These are phyloP conservation scores for Lasiodiplodia hormozganensis DNA, from an alignment of 2,329 filamentous ascomycete genomes.

Conservation along the genomic window DNA sequence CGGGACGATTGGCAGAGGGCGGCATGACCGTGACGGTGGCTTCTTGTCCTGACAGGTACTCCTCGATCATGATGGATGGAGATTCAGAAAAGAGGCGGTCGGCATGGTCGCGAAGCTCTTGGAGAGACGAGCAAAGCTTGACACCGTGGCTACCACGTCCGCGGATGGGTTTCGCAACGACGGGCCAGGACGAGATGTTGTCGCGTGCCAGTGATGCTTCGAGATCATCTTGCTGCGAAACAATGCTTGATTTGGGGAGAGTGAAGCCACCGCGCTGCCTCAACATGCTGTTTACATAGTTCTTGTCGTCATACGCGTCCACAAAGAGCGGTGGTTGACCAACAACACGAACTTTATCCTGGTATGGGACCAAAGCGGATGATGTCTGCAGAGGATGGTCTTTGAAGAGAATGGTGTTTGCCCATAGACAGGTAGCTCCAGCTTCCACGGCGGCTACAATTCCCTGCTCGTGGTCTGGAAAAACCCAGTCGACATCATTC, in stretches of 20 bases:
- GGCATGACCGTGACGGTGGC: constrained; percentile 62
- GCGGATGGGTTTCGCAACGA: constrained; percentile 58
- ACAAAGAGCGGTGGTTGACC: constrained; percentile 57
- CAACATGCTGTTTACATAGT: constrained; percentile 55
- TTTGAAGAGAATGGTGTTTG: constrained; percentile 59
- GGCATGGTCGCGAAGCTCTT: constrained; percentile 46
- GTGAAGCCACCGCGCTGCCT: constrained; percentile 47
- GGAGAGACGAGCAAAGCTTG: constrained; percentile 50
- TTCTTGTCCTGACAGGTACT: constrained; percentile 58
- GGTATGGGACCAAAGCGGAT: constrained; percentile 38
- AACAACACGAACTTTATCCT: constrained; percentile 47
- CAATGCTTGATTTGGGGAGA: constrained; percentile 40
- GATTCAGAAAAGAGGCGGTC: constrained; percentile 46
- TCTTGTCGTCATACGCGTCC: constrained; percentile 60
- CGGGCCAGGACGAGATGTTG: constrained; percentile 43
- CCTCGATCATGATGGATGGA: constrained; percentile 53
- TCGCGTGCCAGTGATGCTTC: constrained; percentile 24
- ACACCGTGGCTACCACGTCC: constrained; percentile 60
- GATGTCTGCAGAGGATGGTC: constrained; percentile 58
- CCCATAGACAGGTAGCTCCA: constrained; percentile 66
- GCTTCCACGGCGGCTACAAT: constrained; percentile 99
- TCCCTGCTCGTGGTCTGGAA: constrained; percentile 88
- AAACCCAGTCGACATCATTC: constrained; percentile 93
- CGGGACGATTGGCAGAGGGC: constrained; percentile 40
- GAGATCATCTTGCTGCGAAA: constrained; percentile 31